Conservation (phyloP, 2,329 filamentous ascomycete species). For the Lecanicillium sp. region DNA sequence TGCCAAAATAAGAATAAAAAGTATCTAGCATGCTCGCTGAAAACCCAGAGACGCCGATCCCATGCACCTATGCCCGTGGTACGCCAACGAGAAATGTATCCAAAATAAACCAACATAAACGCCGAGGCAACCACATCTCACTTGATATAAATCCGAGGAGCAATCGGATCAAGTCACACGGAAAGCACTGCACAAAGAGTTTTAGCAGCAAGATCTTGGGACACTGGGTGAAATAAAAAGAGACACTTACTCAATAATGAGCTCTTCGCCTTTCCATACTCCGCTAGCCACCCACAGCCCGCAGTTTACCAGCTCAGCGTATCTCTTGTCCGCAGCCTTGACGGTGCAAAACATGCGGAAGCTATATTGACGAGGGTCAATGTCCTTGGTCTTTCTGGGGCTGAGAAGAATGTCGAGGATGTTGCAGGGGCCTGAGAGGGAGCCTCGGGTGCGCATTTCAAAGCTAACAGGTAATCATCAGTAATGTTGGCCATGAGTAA, state of each 20-base stretch:
- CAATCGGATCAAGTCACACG: constrained; percentile 23
- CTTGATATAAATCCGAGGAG: no score
- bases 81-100: no score
- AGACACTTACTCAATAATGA: constrained; percentile 35
- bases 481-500: no score
- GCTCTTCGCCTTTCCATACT: constrained; percentile 34
- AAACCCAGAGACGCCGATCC: no score
- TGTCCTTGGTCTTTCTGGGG: constrained; percentile 26
- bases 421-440: constrained; percentile 37
- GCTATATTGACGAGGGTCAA: constrained; percentile 35
- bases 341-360: constrained; percentile 41
- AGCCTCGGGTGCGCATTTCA: constrained; percentile 38
- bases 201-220: constrained; percentile 1
- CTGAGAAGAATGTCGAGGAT: constrained; percentile 31
- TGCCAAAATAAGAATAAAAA: no score
- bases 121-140: no score
- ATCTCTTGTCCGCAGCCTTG: constrained; percentile 41
- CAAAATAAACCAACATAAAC: no score
- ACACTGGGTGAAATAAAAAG: not conserved
- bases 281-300: constrained; percentile 42
- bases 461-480: constrained; percentile 18
- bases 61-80: no score
- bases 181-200: constrained; percentile 18
- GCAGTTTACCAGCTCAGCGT: constrained; percentile 39
- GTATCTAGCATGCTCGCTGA: no score